Evolutionary conservation across 805 yeast species (phyloP).

Genomic region (Priceomyces fermenticarens): DNA sequence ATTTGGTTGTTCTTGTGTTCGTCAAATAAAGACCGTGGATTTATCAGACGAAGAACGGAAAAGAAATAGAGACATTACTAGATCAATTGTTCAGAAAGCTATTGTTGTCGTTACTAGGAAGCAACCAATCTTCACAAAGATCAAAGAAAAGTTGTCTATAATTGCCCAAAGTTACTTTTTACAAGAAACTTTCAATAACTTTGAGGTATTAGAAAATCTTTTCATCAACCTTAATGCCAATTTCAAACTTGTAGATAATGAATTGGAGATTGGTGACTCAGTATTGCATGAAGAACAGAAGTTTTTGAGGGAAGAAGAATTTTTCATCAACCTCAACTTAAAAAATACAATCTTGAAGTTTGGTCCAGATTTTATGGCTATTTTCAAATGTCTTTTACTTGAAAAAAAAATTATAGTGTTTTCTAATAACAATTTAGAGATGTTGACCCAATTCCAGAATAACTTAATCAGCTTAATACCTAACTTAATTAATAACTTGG

Average conservation of each 20-base stretch:
- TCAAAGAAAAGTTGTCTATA: constrained; percentile 85
- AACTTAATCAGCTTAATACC: constrained; percentile 83
- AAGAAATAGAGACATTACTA: constrained; percentile 62
- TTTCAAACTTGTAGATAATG: constrained; percentile 24
- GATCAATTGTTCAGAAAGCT: constrained; percentile 89
- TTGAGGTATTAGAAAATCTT: constrained; percentile 61
- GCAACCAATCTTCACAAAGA: constrained; percentile 83
- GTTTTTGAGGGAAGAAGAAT: constrained; percentile 30
- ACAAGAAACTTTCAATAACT: constrained; percentile 75
- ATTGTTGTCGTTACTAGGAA: constrained; percentile 76
- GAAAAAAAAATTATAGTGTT: constrained; percentile 75
- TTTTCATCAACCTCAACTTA: constrained; percentile 65
- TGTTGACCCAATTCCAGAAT: constrained; percentile 77
- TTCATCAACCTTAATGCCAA: constrained; percentile 58
- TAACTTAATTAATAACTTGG: constrained; percentile 65
- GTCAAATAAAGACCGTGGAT: constrained; percentile 70
- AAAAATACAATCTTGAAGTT: constrained; percentile 61
- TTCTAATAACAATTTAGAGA: constrained; percentile 72
- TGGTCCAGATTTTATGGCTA: constrained; percentile 54
- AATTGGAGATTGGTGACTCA: constrained; percentile 10
- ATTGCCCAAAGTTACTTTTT: constrained; percentile 83
- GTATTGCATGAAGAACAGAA: constrained; percentile 3
- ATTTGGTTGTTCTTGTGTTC: constrained; percentile 93
- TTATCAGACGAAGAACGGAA: constrained; percentile 43
- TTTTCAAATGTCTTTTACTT: constrained; percentile 74